Evolutionary conservation across 352 stramenopile genomes (phyloP).

Genomic region (Phytophthora palmivora): DNA sequence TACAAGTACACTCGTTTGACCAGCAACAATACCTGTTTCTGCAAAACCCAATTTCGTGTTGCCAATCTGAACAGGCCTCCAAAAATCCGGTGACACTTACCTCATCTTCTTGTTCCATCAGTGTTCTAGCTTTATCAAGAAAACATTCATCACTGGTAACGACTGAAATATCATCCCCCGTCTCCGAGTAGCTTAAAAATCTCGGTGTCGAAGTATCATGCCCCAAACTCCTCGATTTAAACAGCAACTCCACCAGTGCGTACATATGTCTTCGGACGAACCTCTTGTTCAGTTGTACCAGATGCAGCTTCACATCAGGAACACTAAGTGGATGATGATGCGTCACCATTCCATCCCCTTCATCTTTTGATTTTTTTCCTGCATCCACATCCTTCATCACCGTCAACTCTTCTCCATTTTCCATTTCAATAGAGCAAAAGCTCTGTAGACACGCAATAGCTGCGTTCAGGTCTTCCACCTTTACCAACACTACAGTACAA

Average conservation of each 20-base stretch:
- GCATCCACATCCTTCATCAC: not conserved
- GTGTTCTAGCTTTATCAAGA: slow-evolving; percentile 41
- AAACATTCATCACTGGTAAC: slow-evolving; percentile 61
- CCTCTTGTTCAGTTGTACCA: slow-evolving; percentile 61
- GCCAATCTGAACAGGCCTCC: slow-evolving; percentile 72
- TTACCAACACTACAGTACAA: slow-evolving; percentile 54
- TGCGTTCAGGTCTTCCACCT: slow-evolving; percentile 57
- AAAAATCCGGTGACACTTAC: slow-evolving; percentile 67
- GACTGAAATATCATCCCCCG: slow-evolving; percentile 61
- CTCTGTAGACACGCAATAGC: slow-evolving; percentile 57
- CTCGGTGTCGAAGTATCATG: not conserved
- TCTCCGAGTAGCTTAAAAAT: slow-evolving; percentile 73
- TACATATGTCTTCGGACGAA: slow-evolving; percentile 64
- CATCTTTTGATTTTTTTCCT: slow-evolving; percentile 8
- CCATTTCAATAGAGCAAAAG: slow-evolving; percentile 66
- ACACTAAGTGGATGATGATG: slow-evolving; percentile 67
- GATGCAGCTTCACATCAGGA: slow-evolving; percentile 53
- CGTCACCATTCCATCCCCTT: slow-evolving; percentile 31
- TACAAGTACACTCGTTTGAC: slow-evolving; percentile 66
- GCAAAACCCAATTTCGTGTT: slow-evolving; percentile 65
- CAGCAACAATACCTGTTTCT: slow-evolving; percentile 69
- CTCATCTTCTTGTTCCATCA: slow-evolving; percentile 45
- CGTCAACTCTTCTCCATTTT: slow-evolving; percentile 39
- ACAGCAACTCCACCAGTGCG: slow-evolving; percentile 60
- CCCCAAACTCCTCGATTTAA: slow-evolving; percentile 28